Percentiles rank a stretch among this genome's conserved stretches.
phyloP scores from a whole-genome alignment of 176 grass and related monocot species.

The Lolium multiflorum region DNA sequence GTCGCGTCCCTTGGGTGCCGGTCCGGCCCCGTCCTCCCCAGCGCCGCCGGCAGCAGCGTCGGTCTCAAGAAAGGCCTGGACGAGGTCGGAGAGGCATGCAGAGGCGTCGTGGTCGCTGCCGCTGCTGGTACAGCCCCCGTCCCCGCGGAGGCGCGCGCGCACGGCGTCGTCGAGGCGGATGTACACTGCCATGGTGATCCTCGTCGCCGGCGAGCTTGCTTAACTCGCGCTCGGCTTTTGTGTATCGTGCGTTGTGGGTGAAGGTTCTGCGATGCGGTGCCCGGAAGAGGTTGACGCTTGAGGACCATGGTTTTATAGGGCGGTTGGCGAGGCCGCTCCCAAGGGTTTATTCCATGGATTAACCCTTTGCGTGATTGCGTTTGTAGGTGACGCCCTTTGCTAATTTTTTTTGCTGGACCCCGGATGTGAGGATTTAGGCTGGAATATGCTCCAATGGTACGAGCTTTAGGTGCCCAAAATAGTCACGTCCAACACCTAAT shows the following conservation, averaged over 20 bases:
- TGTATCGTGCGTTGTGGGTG: neutral
- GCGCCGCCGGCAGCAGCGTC: slow-evolving; percentile 25
- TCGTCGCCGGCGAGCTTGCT: slow-evolving; percentile 31
- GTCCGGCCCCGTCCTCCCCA: neutral
- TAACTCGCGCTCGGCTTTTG: neutral
- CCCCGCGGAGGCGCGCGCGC: slow-evolving; percentile 74
- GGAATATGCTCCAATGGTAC: slow-evolving; percentile 43
- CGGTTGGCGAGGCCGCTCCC: neutral
- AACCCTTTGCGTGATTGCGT: slow-evolving; percentile 8
- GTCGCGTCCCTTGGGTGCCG: slow-evolving; percentile 2
- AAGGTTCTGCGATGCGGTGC: slow-evolving; percentile 12
- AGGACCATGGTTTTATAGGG: slow-evolving; percentile 39
- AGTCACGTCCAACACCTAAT: too few species aligned
- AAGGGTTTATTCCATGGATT: slow-evolving; percentile 59
- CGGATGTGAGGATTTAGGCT: neutral
- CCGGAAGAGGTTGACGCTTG: neutral
- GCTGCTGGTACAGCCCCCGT: slow-evolving; percentile 55
- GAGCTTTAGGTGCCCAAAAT: too few species aligned
- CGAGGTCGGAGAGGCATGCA: slow-evolving; percentile 77
- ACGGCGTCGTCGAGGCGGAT: slow-evolving; percentile 62
- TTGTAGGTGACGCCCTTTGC: neutral
- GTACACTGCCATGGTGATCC: slow-evolving; percentile 56
- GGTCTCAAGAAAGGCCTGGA: slow-evolving; percentile 83
- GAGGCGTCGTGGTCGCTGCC: slow-evolving; percentile 77
- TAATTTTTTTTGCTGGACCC: neutral